Evolutionary conservation across 768 basidiomycete species (phyloP).

Genomic region (Macrolepiota dolichaula): DNA sequence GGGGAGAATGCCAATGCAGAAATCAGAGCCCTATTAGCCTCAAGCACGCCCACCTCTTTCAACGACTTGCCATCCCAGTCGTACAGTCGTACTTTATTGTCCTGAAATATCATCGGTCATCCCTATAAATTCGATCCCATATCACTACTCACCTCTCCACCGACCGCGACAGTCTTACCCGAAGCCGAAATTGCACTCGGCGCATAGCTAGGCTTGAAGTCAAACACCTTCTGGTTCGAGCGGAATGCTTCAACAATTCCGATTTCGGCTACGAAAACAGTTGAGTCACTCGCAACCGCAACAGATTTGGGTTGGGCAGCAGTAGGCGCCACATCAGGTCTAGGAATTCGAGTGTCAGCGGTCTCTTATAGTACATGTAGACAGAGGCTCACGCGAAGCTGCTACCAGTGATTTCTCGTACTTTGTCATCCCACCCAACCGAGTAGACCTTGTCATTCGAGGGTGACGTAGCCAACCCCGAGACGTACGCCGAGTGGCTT

Average conservation of each 20-base stretch:
- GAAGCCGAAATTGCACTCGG: slow-evolving; percentile 58
- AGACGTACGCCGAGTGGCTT: slow-evolving; percentile 70
- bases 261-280: slow-evolving; percentile 62
- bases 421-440: slow-evolving; percentile 76
- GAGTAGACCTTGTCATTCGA: slow-evolving; percentile 57
- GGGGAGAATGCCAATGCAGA: slow-evolving; percentile 78
- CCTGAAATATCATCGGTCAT: slow-evolving; percentile 38
- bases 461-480: slow-evolving; percentile 48
- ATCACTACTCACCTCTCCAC: slow-evolving; percentile 57
- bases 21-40: slow-evolving; percentile 68
- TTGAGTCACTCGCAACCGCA: slow-evolving; percentile 55
- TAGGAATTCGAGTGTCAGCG: slow-evolving; percentile 20
- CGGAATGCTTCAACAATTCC: slow-evolving; percentile 63
- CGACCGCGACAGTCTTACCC: slow-evolving; percentile 59
- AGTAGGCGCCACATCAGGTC: slow-evolving; percentile 49
- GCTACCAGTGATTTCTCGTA: slow-evolving; percentile 56
- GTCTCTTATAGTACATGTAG: neutral
- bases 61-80: slow-evolving; percentile 67
- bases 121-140: neutral
- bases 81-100: slow-evolving; percentile 71
- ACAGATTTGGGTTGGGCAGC: slow-evolving; percentile 66
- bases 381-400: slow-evolving; percentile 45
- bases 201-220: slow-evolving; percentile 45
- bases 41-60: slow-evolving; percentile 52
- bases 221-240: slow-evolving; percentile 64